phyloP scores from a whole-genome alignment of 225 moss, liverwort and hornwort genomes.

The Bryum argenteum region DNA sequence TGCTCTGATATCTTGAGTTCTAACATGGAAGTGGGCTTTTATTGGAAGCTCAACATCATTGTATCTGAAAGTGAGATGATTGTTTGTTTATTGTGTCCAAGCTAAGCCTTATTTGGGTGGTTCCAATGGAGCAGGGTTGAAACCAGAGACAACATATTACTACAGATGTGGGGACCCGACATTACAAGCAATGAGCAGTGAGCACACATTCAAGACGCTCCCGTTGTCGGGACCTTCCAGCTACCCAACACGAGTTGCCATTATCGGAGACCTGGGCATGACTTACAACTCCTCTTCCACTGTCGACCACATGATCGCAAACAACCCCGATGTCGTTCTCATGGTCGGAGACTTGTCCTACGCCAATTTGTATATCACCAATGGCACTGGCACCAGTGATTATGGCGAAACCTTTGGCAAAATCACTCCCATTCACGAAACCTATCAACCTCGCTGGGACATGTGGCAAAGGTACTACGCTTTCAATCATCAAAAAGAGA shows the following conservation, averaged over 20 bases:
- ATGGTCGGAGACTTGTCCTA: slow-evolving; percentile 81
- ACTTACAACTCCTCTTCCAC: slow-evolving; percentile 89
- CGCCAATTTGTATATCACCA: slow-evolving; percentile 85
- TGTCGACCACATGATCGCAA: slow-evolving; percentile 62
- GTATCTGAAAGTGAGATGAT: too few relatives aligned
- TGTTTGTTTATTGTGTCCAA: neutral
- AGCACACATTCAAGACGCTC: slow-evolving; percentile 67
- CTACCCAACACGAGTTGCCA: slow-evolving; percentile 63
- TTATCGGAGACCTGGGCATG: slow-evolving; percentile 79
- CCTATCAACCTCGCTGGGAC: slow-evolving; percentile 89
- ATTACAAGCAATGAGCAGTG: slow-evolving; percentile 59
- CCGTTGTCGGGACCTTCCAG: slow-evolving; percentile 57
- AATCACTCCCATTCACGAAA: slow-evolving; percentile 74
- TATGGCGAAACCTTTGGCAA: slow-evolving; percentile 63
- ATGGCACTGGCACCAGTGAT: slow-evolving; percentile 67
- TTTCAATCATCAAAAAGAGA: neutral
- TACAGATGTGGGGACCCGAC: slow-evolving; percentile 81
- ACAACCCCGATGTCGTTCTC: slow-evolving; percentile 68
- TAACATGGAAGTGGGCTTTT: too few relatives aligned
- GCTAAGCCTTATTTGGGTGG: neutral
- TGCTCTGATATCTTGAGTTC: too few relatives aligned
- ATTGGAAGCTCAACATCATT: too few relatives aligned
- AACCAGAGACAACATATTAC: slow-evolving; percentile 57
- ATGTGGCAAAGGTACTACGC: slow-evolving; percentile 70
- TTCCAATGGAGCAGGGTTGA: slow-evolving; percentile 49